Percentiles rank a stretch among this genome's conserved stretches.
phyloP scores from a whole-genome alignment of 495 filamentous ascomycete genomes.

The Endocarpon pusillum region DNA sequence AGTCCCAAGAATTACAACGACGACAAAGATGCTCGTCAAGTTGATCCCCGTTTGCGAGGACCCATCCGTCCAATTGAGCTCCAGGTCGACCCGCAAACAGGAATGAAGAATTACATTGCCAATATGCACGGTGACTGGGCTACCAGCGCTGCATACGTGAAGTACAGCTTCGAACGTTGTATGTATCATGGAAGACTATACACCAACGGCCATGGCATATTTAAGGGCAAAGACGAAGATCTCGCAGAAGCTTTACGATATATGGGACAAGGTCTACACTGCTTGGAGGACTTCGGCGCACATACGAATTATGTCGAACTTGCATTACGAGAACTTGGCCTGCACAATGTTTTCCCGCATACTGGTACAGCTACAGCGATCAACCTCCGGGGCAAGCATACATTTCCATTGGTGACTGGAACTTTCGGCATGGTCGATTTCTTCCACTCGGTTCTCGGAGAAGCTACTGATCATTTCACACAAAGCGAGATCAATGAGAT shows the following conservation, averaged over 20 bases:
- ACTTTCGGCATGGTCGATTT: constrained; percentile 91
- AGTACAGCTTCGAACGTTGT: constrained; percentile 62
- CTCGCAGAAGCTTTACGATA: constrained; percentile 78
- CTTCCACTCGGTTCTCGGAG: constrained; percentile 88
- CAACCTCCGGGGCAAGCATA: constrained; percentile 49
- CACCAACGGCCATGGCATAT: constrained; percentile 45
- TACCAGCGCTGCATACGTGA: constrained; percentile 79
- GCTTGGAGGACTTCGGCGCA: constrained; percentile 86
- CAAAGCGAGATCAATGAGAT: constrained; percentile 89
- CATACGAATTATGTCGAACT: constrained; percentile 93
- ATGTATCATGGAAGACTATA: constrained; percentile 86
- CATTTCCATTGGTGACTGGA: constrained; percentile 79
- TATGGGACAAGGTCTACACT: constrained; percentile 83
- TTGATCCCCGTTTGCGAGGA: constrained; percentile 63
- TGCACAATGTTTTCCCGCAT: constrained; percentile 69
- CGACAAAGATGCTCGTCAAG: constrained; percentile 67
- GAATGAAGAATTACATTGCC: constrained; percentile 98
- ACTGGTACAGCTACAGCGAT: constrained; percentile 60
- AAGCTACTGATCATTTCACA: constrained; percentile 89
- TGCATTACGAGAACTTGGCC: constrained; percentile 68
- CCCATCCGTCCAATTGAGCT: constrained; percentile 62
- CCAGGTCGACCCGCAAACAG: constrained; percentile 65
- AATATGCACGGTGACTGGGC: constrained; percentile 75
- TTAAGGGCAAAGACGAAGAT: constrained; percentile 61
- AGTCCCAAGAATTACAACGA: constrained; percentile 89